phyloP scores from a whole-genome alignment of 2,329 filamentous ascomycete genomes.

The Bipolaris zeicola region DNA sequence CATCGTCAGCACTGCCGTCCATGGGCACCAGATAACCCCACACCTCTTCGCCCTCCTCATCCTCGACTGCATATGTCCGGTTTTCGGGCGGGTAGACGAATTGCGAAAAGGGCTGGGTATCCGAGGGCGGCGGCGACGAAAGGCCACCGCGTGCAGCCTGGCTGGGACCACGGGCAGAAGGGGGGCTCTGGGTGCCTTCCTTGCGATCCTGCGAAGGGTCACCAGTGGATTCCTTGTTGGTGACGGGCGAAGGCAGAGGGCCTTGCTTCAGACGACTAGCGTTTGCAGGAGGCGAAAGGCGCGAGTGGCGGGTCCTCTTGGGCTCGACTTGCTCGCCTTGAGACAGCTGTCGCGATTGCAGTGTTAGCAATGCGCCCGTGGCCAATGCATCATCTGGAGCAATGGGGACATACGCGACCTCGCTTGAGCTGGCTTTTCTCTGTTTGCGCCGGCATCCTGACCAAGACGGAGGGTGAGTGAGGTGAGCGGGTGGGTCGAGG shows the following conservation, averaged over 20 bases:
- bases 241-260: slow-evolving; percentile 82
- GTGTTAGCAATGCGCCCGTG: slow-evolving; percentile 21
- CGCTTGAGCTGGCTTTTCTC: slow-evolving; percentile 89
- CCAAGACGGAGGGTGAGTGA: neutral
- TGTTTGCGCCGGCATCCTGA: slow-evolving; percentile 60
- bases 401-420: slow-evolving; percentile 64
- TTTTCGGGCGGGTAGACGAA: slow-evolving; percentile 73
- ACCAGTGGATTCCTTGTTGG: slow-evolving; percentile 66
- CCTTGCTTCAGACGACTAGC: slow-evolving; percentile 55
- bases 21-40: slow-evolving; percentile 95
- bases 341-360: slow-evolving; percentile 62
- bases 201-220: slow-evolving; percentile 64
- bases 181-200: slow-evolving; percentile 73
- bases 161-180: slow-evolving; percentile 46
- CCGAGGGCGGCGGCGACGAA: slow-evolving; percentile 69
- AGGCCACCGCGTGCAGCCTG: slow-evolving; percentile 50
- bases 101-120: slow-evolving; percentile 82
- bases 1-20: slow-evolving; percentile 70
- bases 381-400: neutral
- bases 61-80: slow-evolving; percentile 80
- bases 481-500: slow-evolving; percentile 19
- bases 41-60: slow-evolving; percentile 83
- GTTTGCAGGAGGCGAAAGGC: slow-evolving; percentile 56
- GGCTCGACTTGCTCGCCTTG: slow-evolving; percentile 67
- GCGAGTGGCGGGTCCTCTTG: slow-evolving; percentile 85